Evolutionary conservation across 371 early-diverging fungal species (phyloP).

Genomic region (Mucor sp.): DNA sequence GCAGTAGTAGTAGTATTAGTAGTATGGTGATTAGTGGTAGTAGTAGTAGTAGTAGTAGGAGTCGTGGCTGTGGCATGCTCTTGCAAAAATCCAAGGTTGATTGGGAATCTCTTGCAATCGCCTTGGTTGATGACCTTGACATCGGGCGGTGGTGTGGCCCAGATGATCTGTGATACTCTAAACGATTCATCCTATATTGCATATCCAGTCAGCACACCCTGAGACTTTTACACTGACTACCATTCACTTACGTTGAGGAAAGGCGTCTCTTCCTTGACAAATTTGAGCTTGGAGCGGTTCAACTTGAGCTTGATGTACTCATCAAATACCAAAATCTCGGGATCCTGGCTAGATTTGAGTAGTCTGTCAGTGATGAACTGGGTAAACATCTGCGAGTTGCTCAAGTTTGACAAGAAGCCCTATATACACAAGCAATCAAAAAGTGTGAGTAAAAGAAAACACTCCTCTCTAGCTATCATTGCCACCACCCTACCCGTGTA

Average conservation of each 20-base stretch:
- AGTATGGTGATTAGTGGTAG: not conserved
- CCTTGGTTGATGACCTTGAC: not conserved
- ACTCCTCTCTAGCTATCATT: too few species aligned
- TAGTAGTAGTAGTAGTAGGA: not conserved
- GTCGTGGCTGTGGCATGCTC: not conserved
- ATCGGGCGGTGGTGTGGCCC: conserved; percentile 43
- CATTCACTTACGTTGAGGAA: conserved; percentile 63
- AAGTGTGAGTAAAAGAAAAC: not conserved
- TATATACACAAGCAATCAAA: conserved; percentile 10
- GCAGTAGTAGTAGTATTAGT: not conserved
- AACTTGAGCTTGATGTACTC: conserved; percentile 81
- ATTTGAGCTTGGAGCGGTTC: conserved; percentile 74
- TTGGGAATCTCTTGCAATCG: conserved; percentile 42
- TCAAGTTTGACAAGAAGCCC: conserved; percentile 63
- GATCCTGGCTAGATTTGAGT: conserved; percentile 64
- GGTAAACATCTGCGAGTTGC: conserved; percentile 79
- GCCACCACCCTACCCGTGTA: conserved; percentile 55
- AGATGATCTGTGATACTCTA: conserved; percentile 47
- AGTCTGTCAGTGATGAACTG: conserved; percentile 81
- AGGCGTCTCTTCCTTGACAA: conserved; percentile 80
- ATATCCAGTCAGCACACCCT: not conserved
- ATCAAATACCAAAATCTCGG: conserved; percentile 79
- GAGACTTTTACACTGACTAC: not conserved
- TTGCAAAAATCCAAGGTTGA: conserved; percentile 17
- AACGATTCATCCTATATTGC: conserved; percentile 44